Conservation (phyloP, 805 yeast genomes). For the Lipomyces yamadae region DNA sequence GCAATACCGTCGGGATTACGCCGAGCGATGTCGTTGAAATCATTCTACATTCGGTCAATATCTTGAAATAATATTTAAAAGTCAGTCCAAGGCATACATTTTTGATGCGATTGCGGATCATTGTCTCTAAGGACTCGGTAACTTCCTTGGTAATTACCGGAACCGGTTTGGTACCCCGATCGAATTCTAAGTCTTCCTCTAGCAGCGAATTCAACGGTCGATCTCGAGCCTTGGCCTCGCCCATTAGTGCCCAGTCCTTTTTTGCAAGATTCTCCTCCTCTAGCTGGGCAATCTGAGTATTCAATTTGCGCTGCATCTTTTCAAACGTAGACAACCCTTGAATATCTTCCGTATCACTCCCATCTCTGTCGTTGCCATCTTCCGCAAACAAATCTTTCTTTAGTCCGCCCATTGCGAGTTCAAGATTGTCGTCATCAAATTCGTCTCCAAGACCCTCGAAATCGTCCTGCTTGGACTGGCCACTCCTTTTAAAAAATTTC, state of each 20-base stretch:
- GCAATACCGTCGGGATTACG: constrained; percentile 70
- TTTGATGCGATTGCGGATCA: constrained; percentile 80
- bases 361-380: constrained; percentile 61
- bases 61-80: constrained; percentile 23
- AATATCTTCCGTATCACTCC: constrained; percentile 63
- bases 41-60: constrained; percentile 39
- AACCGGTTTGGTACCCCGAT: constrained; percentile 91
- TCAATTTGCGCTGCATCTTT: constrained; percentile 76
- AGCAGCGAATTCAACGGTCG: constrained; percentile 85
- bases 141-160: constrained; percentile 91
- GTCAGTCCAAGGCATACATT: constrained; percentile 44
- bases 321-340: constrained; percentile 61
- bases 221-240: constrained; percentile 82
- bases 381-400: constrained; percentile 50
- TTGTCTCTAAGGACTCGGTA: constrained; percentile 84
- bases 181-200: constrained; percentile 84
- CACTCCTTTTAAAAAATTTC: constrained; percentile 11
- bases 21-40: constrained; percentile 84
- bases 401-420: constrained; percentile 43
- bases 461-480: constrained; percentile 28
- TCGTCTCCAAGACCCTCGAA: constrained; percentile 40
- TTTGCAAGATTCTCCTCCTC: constrained; percentile 89
- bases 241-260: constrained; percentile 92
- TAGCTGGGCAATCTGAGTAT: constrained; percentile 73
- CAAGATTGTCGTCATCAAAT: constrained; percentile 40